phyloP scores from a whole-genome alignment of 257 asterid species.

The Capsicum rhomboideum region DNA sequence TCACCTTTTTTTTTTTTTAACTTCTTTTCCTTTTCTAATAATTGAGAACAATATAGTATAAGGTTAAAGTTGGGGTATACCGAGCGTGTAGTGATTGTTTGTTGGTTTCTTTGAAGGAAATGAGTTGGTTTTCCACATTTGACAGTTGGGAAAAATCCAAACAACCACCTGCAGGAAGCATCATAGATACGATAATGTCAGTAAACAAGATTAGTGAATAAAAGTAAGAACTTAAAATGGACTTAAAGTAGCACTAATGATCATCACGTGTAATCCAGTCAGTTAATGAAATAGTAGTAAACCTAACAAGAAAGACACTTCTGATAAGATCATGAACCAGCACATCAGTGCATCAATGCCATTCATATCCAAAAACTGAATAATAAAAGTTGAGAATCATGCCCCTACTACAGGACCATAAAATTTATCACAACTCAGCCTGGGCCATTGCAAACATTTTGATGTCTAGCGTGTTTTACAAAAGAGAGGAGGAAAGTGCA shows the following conservation, averaged over 20 bases:
- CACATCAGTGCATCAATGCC: not conserved
- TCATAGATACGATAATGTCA: constrained; percentile 3
- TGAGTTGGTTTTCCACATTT: constrained; percentile 33
- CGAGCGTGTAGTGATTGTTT: constrained; percentile 17
- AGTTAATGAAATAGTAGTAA: not conserved
- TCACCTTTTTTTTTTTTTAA: not conserved
- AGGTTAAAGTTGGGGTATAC: constrained; percentile 31
- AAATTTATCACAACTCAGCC: not conserved
- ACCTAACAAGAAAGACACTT: not conserved
- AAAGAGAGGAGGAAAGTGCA: not conserved
- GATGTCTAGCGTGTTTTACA: not conserved
- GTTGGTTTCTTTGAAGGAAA: constrained; percentile 24
- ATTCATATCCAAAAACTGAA: not conserved
- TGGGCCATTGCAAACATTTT: not conserved
- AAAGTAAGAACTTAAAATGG: constrained; percentile 4
- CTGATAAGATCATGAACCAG: not conserved
- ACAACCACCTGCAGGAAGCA: constrained; percentile 42
- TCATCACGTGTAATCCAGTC: constrained; percentile 1
- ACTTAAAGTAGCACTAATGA: not conserved
- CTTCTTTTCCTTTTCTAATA: constrained; percentile 4
- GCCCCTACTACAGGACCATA: not conserved
- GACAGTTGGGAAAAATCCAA: constrained; percentile 33
- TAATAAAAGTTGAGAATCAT: not conserved
- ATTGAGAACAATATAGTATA: constrained; percentile 37
- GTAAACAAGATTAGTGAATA: constrained; percentile 15